Base-by-base conservation (phyloP, 2,329 filamentous ascomycete genomes). In the Sclerotinia glacialis region DNA sequence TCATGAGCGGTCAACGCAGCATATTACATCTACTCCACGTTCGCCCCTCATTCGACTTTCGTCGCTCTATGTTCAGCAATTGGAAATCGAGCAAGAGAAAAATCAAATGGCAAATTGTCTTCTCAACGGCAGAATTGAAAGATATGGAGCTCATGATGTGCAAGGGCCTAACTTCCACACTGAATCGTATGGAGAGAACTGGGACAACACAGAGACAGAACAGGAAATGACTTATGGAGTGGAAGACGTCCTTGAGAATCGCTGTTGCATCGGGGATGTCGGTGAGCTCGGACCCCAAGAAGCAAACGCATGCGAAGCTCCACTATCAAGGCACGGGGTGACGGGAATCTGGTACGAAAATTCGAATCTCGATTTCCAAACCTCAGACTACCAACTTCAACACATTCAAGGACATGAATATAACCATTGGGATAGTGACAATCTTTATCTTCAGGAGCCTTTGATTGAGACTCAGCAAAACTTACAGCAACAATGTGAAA, bases 61-160 rank as follows among this genome's bases (percentile, higher is more conserved):
- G 21, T 65, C 63, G 8, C 47, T 65, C 3, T 64, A 66, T 28
- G 55, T 44, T 47, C 31, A 44, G 46, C 53, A 64, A 44, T 3
- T 64, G 21, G 61, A 64, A 49, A 12, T 49, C 42, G 53, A 56
- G 11, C 63, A 50, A 40, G 52, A 42, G 26, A 26, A 60, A 56
- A 21, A 28, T 40, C 53, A 59, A 12, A 49, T 31, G 9, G 12
- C 44, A n/a, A 40, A 49, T n/a, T 14, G 14, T 49, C 14, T 26
- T 18, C 37, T 12, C 9, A 26, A 49, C 21, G 31, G 26, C 37
- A 37, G 2, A 1, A 8, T 37, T 26, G 58, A 49, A 49, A 31
- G 37, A 26, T 26, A 37, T 21, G 58, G n/a, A 37, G 9, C 0
- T 9, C 26, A 5, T 18, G 21, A 47, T 23, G 26, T 8, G 8